phyloP scores from a whole-genome alignment of 345 rosid genomes.

The Microthlaspi erraticum region DNA sequence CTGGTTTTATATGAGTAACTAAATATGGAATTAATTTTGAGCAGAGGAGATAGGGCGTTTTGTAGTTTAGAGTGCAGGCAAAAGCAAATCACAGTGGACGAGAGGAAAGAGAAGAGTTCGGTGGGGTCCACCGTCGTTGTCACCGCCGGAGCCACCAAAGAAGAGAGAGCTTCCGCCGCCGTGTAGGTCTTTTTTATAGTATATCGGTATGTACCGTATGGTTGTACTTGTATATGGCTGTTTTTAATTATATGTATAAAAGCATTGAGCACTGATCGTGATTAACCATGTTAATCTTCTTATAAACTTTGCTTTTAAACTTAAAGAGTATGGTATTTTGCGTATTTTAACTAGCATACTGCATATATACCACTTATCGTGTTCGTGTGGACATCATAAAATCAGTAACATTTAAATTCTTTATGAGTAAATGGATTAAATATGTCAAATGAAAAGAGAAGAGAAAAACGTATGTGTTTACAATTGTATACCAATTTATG shows the following conservation, averaged over 20 bases:
- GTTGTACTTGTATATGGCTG: constrained; percentile 26
- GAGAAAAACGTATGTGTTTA: not conserved
- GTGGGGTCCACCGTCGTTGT: constrained; percentile 9
- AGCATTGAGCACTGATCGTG: constrained; percentile 7
- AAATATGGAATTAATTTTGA: not conserved
- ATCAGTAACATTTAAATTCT: not conserved
- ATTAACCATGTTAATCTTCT: constrained; percentile 23
- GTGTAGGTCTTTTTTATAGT: constrained; percentile 22
- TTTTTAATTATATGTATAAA: constrained; percentile 6
- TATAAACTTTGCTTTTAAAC: not conserved
- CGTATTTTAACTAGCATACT: not conserved
- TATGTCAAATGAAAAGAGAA: not conserved
- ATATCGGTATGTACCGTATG: not conserved
- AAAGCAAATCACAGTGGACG: constrained; percentile 68
- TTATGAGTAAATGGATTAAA: not conserved
- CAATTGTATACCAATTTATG: not conserved
- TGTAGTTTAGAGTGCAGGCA: constrained; percentile 88
- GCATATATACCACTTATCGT: not conserved
- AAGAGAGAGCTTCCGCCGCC: constrained; percentile 33
- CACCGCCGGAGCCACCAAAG: constrained; percentile 18
- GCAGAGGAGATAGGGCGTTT: constrained; percentile 90
- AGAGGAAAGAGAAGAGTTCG: constrained; percentile 53
- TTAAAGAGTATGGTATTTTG: not conserved
- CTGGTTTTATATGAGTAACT: not conserved
- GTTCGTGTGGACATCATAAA: not conserved